Evolutionary conservation across 2,329 filamentous ascomycete species (phyloP).

Genomic region (Trichoderma asperellum): DNA sequence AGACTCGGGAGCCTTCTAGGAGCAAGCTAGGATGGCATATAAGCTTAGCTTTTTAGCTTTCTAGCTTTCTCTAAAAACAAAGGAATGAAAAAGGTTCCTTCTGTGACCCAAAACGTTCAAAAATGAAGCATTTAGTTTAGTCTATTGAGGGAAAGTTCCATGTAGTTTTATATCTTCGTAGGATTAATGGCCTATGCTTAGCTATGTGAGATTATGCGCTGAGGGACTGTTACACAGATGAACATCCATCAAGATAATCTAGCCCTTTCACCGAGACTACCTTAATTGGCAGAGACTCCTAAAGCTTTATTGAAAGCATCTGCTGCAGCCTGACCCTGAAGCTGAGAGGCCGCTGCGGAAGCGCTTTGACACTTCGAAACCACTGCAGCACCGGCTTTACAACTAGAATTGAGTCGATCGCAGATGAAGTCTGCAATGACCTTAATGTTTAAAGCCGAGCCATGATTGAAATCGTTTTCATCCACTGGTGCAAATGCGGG

Average conservation of each 20-base stretch:
- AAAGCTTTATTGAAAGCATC: conserved; percentile 8
- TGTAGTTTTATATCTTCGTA: not conserved
- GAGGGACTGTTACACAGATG: not conserved
- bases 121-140: not conserved
- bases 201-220: not conserved
- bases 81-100: not conserved
- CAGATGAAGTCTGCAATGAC: not conserved
- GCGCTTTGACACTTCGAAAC: conserved; percentile 2
- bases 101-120: not conserved
- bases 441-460: not conserved
- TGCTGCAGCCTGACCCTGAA: conserved; percentile 6
- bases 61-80: not conserved
- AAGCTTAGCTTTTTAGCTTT: not conserved
- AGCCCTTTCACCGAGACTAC: not conserved
- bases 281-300: not conserved
- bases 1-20: no score
- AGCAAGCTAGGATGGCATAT: not conserved
- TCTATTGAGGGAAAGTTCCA: not conserved
- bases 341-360: not conserved
- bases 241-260: not conserved
- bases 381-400: conserved; percentile 1
- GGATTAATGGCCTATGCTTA: not conserved
- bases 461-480: not conserved
- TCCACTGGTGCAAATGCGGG: conserved; percentile 1
- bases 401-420: conserved; percentile 1